phyloP scores from a whole-genome alignment of 129 eudicot genomes.

The Erigeron canadensis region DNA sequence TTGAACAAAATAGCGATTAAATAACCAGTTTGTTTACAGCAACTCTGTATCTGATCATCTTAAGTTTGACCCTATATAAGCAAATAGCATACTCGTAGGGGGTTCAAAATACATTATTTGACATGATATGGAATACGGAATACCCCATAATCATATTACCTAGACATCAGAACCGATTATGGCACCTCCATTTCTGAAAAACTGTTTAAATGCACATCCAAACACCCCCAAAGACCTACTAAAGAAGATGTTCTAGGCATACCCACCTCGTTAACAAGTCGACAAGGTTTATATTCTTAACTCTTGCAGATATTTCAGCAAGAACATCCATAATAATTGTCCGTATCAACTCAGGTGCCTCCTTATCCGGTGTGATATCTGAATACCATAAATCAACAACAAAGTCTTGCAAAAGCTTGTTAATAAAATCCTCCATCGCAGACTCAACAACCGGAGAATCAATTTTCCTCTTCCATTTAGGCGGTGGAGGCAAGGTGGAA shows the following conservation, averaged over 20 bases:
- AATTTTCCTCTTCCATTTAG: constrained; percentile 84
- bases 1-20: not conserved
- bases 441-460: constrained; percentile 86
- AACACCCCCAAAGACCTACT: constrained; percentile 4
- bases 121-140: too few species aligned
- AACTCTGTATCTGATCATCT: not conserved
- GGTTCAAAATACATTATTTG: too few species aligned
- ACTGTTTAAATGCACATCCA: constrained; percentile 10
- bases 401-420: constrained; percentile 84
- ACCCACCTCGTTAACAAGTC: constrained; percentile 89
- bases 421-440: constrained; percentile 79
- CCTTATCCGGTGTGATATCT: constrained; percentile 85
- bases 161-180: not conserved
- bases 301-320: constrained; percentile 88
- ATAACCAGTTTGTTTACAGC: not conserved
- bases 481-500: constrained; percentile 58
- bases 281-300: constrained; percentile 85
- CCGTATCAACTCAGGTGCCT: constrained; percentile 83
- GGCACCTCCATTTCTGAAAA: not conserved
- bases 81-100: too few species aligned
- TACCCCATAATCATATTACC: too few species aligned
- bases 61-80: too few species aligned
- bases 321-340: constrained; percentile 78
- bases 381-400: constrained; percentile 90
- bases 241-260: not conserved